phyloP scores from a whole-genome alignment of 352 stramenopile genomes.

The Phytophthora hybrid region DNA sequence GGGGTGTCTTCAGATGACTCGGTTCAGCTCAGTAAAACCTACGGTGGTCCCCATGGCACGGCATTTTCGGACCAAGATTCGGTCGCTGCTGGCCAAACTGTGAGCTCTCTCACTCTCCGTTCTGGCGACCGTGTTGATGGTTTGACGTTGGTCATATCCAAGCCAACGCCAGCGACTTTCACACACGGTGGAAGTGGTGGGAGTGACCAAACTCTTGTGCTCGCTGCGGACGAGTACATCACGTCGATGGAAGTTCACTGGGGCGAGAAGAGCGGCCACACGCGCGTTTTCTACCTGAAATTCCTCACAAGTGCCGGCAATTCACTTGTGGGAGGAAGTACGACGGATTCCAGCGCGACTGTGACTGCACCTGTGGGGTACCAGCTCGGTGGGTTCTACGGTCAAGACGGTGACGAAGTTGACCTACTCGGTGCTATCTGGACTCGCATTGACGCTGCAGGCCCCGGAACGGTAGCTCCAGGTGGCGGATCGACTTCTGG shows the following conservation, averaged over 20 bases:
- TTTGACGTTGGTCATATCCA: slow-evolving; percentile 22
- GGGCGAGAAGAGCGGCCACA: slow-evolving; percentile 26
- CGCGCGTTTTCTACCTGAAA: slow-evolving; percentile 34
- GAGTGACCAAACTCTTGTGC: slow-evolving; percentile 17
- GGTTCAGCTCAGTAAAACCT: slow-evolving; percentile 29
- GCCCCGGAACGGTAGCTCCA: slow-evolving; percentile 6
- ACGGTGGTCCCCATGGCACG: slow-evolving; percentile 27
- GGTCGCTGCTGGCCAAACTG: slow-evolving; percentile 19
- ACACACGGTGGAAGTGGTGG: slow-evolving; percentile 24
- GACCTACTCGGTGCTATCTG: slow-evolving; percentile 31
- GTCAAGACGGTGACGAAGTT: slow-evolving; percentile 29
- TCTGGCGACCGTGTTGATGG: slow-evolving; percentile 29
- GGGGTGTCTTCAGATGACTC: slow-evolving; percentile 20
- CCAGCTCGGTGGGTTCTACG: slow-evolving; percentile 28
- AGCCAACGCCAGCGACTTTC: slow-evolving; percentile 19
- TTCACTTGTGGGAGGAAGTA: slow-evolving; percentile 12
- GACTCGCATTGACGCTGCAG: slow-evolving; percentile 18
- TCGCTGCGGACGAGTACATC: slow-evolving; percentile 24
- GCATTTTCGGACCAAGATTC: slow-evolving; percentile 29
- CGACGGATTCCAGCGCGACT: slow-evolving; percentile 16
- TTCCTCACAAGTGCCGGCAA: slow-evolving; percentile 30
- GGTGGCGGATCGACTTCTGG: not conserved
- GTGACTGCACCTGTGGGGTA: slow-evolving; percentile 20
- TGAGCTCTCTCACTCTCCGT: slow-evolving; percentile 27
- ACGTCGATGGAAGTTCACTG: slow-evolving; percentile 35